phyloP scores from a whole-genome alignment of 2,329 filamentous ascomycete species.

The Teratosphaeriaceae sp. region DNA sequence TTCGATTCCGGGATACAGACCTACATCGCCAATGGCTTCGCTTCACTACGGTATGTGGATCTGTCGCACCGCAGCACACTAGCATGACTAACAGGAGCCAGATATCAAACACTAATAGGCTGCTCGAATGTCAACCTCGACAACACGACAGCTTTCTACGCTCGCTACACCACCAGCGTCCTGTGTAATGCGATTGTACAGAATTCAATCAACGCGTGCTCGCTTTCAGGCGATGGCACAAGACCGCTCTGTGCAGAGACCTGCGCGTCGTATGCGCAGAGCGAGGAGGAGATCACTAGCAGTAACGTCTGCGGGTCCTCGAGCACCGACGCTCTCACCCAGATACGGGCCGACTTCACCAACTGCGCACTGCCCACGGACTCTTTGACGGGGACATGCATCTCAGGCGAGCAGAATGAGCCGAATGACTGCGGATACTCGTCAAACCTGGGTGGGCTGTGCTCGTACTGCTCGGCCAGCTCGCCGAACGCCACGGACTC shows the following conservation, averaged over 20 bases:
- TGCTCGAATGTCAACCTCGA: conserved; percentile 70
- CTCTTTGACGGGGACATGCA: conserved; percentile 68
- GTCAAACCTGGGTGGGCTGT: conserved; percentile 65
- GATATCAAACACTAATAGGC: conserved; percentile 75
- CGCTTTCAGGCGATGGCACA: conserved; percentile 56
- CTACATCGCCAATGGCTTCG: conserved; percentile 70
- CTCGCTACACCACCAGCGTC: conserved; percentile 84
- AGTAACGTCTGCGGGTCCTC: conserved; percentile 69
- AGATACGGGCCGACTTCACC: conserved; percentile 88
- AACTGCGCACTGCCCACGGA: conserved; percentile 79
- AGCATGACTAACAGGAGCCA: too few relatives aligned
- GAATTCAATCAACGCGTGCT: conserved; percentile 68
- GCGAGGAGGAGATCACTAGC: conserved; percentile 76
- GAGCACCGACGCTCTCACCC: conserved; percentile 54
- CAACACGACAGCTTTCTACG: conserved; percentile 77
- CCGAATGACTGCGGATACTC: conserved; percentile 79
- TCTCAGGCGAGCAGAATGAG: conserved; percentile 73
- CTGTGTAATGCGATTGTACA: conserved; percentile 94
- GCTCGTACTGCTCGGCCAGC: conserved; percentile 76
- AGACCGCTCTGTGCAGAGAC: conserved; percentile 80
- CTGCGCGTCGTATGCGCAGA: conserved; percentile 81
- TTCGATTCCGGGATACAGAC: conserved; percentile 70
- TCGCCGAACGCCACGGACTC: conserved; percentile 90
- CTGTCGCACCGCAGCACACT: too few relatives aligned
- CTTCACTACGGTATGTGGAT: conserved; percentile 61